Evolutionary conservation across 306 rosid genomes (phyloP), one percentile per base, ranked within the genome.

Genomic region (Fagus crenata): DNA sequence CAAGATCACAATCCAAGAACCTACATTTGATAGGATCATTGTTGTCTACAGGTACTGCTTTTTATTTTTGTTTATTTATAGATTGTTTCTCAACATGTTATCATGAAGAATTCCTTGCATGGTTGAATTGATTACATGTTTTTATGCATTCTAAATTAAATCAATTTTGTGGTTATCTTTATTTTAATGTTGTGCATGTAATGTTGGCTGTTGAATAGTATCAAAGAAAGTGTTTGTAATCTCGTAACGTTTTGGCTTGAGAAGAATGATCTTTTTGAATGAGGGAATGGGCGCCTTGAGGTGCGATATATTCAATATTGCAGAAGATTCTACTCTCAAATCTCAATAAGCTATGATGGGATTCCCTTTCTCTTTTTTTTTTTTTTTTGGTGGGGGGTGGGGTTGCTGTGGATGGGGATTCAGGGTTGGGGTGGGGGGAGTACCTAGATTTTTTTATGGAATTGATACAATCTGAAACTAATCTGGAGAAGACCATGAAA

Each of bases 1-100:
- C 85, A 90, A 87, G 86, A 91, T 84, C 73, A 82, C 88, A 75
- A 92, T 95, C 78, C 97, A 95, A 84, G 98, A 95, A 85, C 98
- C 98, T 12, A 95, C 98, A 65, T 95, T 95, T 82, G 98, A 92
- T 80, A 81, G 97, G 87, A 92, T 95, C 31, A 95, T 92, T 77
- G 97, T 95, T 54, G 87, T 92, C 72, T 92, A 95, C 93, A 90
- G 98, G 98, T 95, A 86, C 69, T 53, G 78, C 60, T 67, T 51
- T 68, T 9, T 73, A 67, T 49, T 60, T n/a, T 36, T n/a, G 37
- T 42, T 75, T 76, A 51, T 81, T 67, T 81, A 31, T 18, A 42
- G 71, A 14, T 46, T 33, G 51, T 33, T 65, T 56, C 41, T 17
- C 6, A 65, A 78, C 36, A 51, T 15, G 15, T 28, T 22, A 13